Percentiles rank a stretch among this genome's conserved stretches.
phyloP scores from a whole-genome alignment of 2,329 filamentous ascomycete genomes.

The Aspergillus pseudoglaucus region DNA sequence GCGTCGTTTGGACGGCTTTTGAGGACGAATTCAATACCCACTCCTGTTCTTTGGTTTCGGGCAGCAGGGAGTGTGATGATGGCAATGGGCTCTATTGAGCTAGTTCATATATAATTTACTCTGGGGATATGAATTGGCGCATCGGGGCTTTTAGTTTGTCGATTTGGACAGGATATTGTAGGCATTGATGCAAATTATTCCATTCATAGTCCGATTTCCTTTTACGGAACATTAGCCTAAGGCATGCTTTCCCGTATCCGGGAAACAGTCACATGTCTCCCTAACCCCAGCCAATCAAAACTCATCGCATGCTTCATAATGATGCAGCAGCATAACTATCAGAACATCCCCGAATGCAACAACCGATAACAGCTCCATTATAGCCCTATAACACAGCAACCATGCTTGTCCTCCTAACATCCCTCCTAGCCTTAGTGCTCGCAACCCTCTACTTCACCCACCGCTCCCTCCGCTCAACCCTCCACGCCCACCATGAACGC shows the following conservation, averaged over 20 bases:
- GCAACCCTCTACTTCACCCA: conserved; percentile 19
- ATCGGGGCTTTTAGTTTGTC: background rate
- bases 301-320: background rate
- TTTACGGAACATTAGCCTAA: no score
- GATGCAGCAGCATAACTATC: background rate
- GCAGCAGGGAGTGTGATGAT: background rate
- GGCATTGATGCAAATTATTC: no score
- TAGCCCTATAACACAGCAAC: background rate
- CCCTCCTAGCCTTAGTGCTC: conserved; percentile 8
- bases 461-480: conserved; percentile 18
- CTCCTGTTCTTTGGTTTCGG: background rate
- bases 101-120: background rate
- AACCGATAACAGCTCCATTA: background rate
- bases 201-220: no score
- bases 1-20: background rate
- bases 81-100: background rate
- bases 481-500: conserved; percentile 8
- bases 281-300: background rate
- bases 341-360: background rate
- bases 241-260: background rate
- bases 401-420: background rate
- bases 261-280: background rate
- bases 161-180: no score
- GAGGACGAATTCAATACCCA: background rate
- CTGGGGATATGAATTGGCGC: background rate